phyloP scores from a whole-genome alignment of 225 moss, liverwort and hornwort genomes.

The Polytrichum formosum region DNA sequence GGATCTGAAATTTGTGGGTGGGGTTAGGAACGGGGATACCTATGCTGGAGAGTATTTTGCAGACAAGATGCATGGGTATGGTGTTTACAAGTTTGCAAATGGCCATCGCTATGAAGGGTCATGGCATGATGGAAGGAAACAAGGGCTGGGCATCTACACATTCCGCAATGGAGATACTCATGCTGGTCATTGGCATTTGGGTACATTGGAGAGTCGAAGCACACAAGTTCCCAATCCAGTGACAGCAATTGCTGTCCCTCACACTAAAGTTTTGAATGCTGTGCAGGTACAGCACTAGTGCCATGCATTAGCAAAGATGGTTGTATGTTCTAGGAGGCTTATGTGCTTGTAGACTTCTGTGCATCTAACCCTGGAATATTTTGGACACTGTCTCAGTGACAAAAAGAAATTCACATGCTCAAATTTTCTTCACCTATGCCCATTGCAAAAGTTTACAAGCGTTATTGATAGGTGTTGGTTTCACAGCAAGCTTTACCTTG shows the following conservation, averaged over 20 bases:
- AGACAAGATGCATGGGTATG: conserved; percentile 94
- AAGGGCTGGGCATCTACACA: conserved; percentile 86
- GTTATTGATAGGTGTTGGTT: too few relatives aligned
- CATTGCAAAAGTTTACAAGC: too few relatives aligned
- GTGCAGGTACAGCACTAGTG: conserved; percentile 29
- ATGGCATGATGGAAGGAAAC: conserved; percentile 94
- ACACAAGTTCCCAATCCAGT: conserved; percentile 56
- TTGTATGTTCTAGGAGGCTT: neutral
- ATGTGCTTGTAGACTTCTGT: conserved; percentile 5
- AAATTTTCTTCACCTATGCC: too few relatives aligned
- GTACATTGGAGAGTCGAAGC: conserved; percentile 72
- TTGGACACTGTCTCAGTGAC: too few relatives aligned
- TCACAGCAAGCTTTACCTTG: too few relatives aligned
- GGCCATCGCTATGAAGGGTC: conserved; percentile 91
- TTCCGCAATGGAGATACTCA: conserved; percentile 91
- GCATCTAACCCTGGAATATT: neutral
- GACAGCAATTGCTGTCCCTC: conserved; percentile 25
- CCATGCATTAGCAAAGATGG: neutral
- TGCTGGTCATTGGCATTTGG: conserved; percentile 86
- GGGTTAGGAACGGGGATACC: conserved; percentile 75
- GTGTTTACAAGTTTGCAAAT: conserved; percentile 89
- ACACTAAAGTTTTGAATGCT: conserved; percentile 45
- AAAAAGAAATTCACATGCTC: too few relatives aligned
- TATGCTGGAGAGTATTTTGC: conserved; percentile 88
- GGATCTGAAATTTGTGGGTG: too few relatives aligned